These are phyloP conservation scores for Spiraea crenata DNA, from an alignment of 331 rosid species.

Conservation along the genomic window DNA sequence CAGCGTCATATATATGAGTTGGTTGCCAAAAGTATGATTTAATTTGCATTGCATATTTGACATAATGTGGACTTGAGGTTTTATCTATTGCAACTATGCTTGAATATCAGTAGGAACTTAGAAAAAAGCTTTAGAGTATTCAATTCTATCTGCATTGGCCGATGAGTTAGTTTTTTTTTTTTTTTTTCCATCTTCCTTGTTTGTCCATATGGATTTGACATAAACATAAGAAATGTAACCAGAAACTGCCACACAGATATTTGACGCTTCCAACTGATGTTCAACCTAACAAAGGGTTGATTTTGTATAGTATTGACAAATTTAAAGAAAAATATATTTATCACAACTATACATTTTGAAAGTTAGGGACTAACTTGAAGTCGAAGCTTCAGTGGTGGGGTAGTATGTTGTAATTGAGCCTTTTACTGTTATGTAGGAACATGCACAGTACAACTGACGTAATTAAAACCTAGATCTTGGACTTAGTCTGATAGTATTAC, in stretches of 20 bases:
- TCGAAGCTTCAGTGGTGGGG: not conserved
- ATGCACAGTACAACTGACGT: not conserved
- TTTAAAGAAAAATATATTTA: no score
- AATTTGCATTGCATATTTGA: not conserved
- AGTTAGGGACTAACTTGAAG: not conserved
- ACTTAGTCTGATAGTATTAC: not conserved
- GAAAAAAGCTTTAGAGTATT: not conserved
- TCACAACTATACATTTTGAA: not conserved
- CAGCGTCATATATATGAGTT: not conserved
- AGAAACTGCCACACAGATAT: no score
- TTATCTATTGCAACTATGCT: not conserved
- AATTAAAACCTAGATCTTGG: no score
- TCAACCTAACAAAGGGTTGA: no score
- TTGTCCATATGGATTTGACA: not conserved
- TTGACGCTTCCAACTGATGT: no score
- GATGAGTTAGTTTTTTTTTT: not conserved
- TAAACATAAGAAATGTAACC: no score
- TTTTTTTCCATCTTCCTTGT: not conserved
- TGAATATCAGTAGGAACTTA: not conserved
- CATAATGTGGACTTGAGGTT: not conserved
- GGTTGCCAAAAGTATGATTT: not conserved
- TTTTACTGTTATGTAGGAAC: not conserved
- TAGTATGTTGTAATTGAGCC: no score
- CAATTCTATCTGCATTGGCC: not conserved
- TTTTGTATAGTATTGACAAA: no score